Evolutionary conservation across 257 asterid species (phyloP), one percentile per base, ranked within the genome.

Genomic region (Solanum ossicruentum): DNA sequence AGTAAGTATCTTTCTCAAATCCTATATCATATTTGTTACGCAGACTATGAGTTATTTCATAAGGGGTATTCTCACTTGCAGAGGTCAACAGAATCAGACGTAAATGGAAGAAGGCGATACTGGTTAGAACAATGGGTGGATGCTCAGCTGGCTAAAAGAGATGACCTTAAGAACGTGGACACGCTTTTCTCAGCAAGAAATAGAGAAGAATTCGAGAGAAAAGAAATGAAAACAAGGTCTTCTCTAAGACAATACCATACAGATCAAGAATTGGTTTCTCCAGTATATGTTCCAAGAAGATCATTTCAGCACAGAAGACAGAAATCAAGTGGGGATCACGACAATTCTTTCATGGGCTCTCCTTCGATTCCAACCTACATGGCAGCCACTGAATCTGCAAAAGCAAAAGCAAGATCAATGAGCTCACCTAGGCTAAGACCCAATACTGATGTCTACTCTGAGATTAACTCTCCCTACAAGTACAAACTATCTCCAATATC

Each of bases 111-210:
- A 75, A 92, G 93, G 83, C 87, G 93, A 87, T 92, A 93, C 82
- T 95, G 98, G 98, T 86, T 95, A 88, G 97, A 93, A 75, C 94
- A 93, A 88, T 95, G 98, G 98, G 96, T 95, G 70, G 98, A 95
- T 57, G 89, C 92, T 56, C 98, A 92, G 89, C 91, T 96, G 70
- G 92, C 97, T 2, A 95, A 92, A 90, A 83, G 89, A 88, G 93
- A 91, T 16, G 90, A 87, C 81, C 87, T 86, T 20, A 56, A 84
- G 55, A 92, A 86, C 78, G 63, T 87, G 83, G 91, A 87, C 18
- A 83, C 83, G 66, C 85, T 28, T 17, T 69, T 85, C 83, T 84
- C 94, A 32, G 84, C 79, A 72, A 90, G 91, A 89, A 87, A 84
- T 89, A 88, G 71, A 85, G 92, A 92, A 13, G 92, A 92, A 77